phyloP scores from a whole-genome alignment of 148 eudicot species.

The Amaranthus hypochondriacus region DNA sequence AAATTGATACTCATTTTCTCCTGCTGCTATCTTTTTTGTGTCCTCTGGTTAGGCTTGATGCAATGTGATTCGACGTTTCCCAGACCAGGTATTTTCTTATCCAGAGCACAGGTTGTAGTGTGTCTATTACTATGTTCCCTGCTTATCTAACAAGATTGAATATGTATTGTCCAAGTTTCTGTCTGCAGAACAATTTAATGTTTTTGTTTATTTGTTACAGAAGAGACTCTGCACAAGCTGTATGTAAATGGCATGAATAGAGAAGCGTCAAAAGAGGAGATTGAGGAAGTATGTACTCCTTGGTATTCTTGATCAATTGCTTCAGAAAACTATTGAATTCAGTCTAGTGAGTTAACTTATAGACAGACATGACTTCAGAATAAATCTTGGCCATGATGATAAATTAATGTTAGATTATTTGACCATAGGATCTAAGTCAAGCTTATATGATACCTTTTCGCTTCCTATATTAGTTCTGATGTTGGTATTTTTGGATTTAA shows the following conservation, averaged over 20 bases:
- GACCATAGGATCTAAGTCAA: background rate
- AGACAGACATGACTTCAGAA: background rate
- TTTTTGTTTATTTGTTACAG: slow-evolving; percentile 5
- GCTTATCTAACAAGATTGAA: background rate
- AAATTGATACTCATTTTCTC: slow-evolving; percentile 10
- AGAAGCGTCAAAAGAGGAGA: slow-evolving; percentile 62
- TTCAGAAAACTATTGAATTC: background rate
- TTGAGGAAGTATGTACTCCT: slow-evolving; percentile 64
- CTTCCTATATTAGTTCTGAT: background rate
- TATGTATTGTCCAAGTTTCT: background rate
- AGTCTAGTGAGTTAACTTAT: background rate
- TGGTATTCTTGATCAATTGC: slow-evolving; percentile 10
- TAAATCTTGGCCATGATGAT: background rate
- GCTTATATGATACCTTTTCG: background rate
- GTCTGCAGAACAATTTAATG: background rate
- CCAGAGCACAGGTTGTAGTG: background rate
- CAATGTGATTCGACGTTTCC: slow-evolving; percentile 19
- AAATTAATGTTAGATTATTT: background rate
- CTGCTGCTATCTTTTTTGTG: slow-evolving; percentile 2
- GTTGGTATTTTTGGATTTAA: slow-evolving; percentile 1
- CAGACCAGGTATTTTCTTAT: slow-evolving; percentile 27
- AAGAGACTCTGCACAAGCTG: slow-evolving; percentile 38
- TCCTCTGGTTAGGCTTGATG: slow-evolving; percentile 11
- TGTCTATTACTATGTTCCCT: background rate
- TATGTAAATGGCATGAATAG: slow-evolving; percentile 78